Conservation (phyloP, 495 filamentous ascomycete genomes). For the Daldinia grandis region DNA sequence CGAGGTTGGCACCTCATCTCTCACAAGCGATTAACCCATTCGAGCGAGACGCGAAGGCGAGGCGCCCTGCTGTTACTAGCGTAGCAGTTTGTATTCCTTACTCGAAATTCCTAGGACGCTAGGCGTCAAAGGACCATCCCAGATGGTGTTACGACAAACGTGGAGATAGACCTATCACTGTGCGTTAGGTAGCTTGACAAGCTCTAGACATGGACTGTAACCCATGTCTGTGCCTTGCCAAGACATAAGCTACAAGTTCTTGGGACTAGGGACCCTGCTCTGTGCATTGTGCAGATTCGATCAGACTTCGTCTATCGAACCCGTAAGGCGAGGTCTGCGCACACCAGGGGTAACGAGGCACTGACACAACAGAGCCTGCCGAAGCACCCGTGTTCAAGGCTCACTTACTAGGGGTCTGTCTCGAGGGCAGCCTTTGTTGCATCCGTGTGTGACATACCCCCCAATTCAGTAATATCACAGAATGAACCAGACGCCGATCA, state of each 20-base stretch:
- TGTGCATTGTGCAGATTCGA: slow-evolving; percentile 36
- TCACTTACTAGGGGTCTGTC: slow-evolving; percentile 11
- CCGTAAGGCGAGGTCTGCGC: slow-evolving; percentile 24
- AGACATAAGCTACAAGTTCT: slow-evolving; percentile 18
- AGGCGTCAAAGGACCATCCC: slow-evolving; percentile 16
- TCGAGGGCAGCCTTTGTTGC: slow-evolving; percentile 5
- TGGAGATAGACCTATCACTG: slow-evolving; percentile 30
- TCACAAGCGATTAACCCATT: slow-evolving; percentile 5
- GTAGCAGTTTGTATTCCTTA: slow-evolving; percentile 14
- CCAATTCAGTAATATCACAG: slow-evolving; percentile 6
- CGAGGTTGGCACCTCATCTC: slow-evolving; percentile 14
- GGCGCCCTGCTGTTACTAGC: slow-evolving; percentile 1
- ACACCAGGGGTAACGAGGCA: slow-evolving; percentile 30
- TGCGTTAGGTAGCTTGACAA: slow-evolving; percentile 21
- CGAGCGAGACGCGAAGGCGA: slow-evolving; percentile 1
- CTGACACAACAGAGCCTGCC: slow-evolving; percentile 11
- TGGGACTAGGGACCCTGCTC: slow-evolving; percentile 29
- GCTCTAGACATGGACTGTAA: slow-evolving; percentile 20
- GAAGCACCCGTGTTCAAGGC: slow-evolving; percentile 17
- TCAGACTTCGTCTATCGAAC: slow-evolving; percentile 38
- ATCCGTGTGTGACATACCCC: slow-evolving; percentile 2
- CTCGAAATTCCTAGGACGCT: slow-evolving; percentile 12
- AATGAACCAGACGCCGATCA: slow-evolving; percentile 9
- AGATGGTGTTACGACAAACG: slow-evolving; percentile 15
- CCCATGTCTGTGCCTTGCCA: slow-evolving; percentile 29